A percentile compares a stretch with the other conserved stretches of the same genome.
These are phyloP conservation scores for Gossypium rotundifolium DNA, from an alignment of 345 rosid species.

Conservation along the genomic window DNA sequence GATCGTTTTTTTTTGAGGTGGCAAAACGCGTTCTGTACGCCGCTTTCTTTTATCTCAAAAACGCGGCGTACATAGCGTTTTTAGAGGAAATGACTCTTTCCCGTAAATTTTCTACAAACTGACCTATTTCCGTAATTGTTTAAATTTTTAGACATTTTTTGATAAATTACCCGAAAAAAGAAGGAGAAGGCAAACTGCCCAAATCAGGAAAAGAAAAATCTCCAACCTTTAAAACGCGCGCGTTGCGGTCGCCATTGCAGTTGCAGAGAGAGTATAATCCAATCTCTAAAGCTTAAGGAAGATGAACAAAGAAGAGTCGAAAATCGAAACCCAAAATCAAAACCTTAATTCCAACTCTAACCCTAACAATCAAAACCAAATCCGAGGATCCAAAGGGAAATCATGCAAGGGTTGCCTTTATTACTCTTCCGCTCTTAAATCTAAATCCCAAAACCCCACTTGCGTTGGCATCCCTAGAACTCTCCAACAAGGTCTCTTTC, in stretches of 20 bases:
- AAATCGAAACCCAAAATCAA: not conserved
- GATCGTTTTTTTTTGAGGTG: no score
- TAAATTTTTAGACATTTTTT: no score
- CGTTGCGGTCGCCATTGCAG: not conserved
- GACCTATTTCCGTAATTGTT: no score
- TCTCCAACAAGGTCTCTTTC: slow-evolving; percentile 30
- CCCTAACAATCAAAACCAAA: slow-evolving; percentile 1
- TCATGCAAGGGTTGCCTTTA: slow-evolving; percentile 48
- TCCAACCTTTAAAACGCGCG: not conserved
- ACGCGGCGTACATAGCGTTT: no score
- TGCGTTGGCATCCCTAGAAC: slow-evolving; percentile 41
- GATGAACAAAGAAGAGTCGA: slow-evolving; percentile 12
- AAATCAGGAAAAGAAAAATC: not conserved
- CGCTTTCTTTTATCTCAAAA: no score
- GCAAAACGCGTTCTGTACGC: no score
- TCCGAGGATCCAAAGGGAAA: slow-evolving; percentile 23
- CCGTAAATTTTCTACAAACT: no score
- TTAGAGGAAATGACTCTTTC: no score
- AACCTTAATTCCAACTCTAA: slow-evolving; percentile 9
- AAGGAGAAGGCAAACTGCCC: no score
- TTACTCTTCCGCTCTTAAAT: slow-evolving; percentile 31
- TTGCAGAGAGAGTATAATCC: not conserved
- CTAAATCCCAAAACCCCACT: slow-evolving; percentile 32
- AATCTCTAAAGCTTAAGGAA: not conserved
- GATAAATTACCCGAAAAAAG: no score